phyloP scores from a whole-genome alignment of 1,284 basidiomycete genomes.

The Cutaneotrichosporon sp. region DNA sequence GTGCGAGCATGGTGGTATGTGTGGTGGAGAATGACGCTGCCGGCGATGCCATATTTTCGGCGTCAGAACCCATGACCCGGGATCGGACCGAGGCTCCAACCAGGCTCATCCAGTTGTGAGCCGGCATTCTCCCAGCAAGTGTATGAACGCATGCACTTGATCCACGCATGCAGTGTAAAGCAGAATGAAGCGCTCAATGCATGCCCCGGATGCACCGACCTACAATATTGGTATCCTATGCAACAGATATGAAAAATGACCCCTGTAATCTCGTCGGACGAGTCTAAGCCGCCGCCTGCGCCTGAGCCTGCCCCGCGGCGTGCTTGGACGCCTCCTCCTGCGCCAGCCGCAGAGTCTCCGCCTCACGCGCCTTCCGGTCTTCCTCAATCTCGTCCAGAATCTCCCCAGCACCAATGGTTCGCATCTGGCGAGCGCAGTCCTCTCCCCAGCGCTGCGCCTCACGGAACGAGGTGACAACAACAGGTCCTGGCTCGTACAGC shows the following conservation, averaged over 20 bases:
- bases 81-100: no score
- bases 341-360: conserved; percentile 49
- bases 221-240: conserved; percentile 1
- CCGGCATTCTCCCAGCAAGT: no score
- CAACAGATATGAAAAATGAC: neutral
- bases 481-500: conserved; percentile 58
- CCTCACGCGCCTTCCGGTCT: conserved; percentile 59
- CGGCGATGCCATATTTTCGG: neutral
- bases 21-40: conserved; percentile 2
- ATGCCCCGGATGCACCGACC: neutral
- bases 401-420: conserved; percentile 64
- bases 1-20: conserved; percentile 6
- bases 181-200: no score
- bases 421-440: conserved; percentile 60
- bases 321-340: neutral
- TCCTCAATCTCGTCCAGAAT: conserved; percentile 73
- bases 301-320: neutral
- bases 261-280: no score
- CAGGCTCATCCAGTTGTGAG: neutral
- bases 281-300: conserved; percentile 3
- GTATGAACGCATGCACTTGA: no score
- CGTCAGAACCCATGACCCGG: no score
- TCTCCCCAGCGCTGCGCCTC: conserved; percentile 68
- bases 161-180: neutral
- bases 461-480: conserved; percentile 53